Conservation (phyloP, 495 filamentous ascomycete species). For the Aspergillus diversus region DNA sequence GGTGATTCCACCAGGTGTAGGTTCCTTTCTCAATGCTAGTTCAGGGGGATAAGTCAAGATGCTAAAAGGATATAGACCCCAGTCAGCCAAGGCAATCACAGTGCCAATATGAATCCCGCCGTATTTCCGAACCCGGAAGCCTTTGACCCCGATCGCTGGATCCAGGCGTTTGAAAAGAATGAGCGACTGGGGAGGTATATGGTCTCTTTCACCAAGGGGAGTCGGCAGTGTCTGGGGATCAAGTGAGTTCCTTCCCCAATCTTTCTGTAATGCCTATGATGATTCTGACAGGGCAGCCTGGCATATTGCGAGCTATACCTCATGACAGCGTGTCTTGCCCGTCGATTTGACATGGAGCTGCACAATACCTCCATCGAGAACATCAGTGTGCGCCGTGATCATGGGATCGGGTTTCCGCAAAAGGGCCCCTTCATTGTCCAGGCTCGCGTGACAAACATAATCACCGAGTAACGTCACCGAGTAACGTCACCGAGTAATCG, state of each 20-base stretch:
- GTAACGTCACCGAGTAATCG: too few species aligned
- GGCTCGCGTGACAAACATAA: too few species aligned
- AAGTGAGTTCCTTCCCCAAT: conserved; percentile 35
- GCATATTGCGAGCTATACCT: conserved; percentile 46
- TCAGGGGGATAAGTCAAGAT: too few species aligned
- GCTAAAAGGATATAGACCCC: conserved; percentile 23
- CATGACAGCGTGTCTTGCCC: conserved; percentile 38
- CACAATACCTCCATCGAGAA: conserved; percentile 39
- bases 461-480: too few species aligned
- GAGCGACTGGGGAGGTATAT: conserved; percentile 35
- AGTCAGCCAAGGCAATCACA: conserved; percentile 50
- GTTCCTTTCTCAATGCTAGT: conserved; percentile 25
- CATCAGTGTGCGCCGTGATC: conserved; percentile 32
- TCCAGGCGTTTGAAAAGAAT: conserved; percentile 25
- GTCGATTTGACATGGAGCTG: conserved; percentile 41
- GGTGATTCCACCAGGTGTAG: conserved; percentile 37
- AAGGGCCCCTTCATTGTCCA: too few species aligned
- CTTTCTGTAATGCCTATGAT: too few species aligned
- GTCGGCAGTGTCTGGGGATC: conserved; percentile 51
- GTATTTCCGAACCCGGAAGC: conserved; percentile 50
- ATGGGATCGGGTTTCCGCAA: conserved; percentile 25
- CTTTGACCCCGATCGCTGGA: conserved; percentile 57
- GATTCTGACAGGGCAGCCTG: conserved; percentile 32
- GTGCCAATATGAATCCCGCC: conserved; percentile 48
- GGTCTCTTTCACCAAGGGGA: conserved; percentile 50